Percentiles rank a stretch among this genome's conserved stretches.
These are phyloP conservation scores for Centella asiatica DNA, from an alignment of 129 eudicot species.

Conservation along the genomic window DNA sequence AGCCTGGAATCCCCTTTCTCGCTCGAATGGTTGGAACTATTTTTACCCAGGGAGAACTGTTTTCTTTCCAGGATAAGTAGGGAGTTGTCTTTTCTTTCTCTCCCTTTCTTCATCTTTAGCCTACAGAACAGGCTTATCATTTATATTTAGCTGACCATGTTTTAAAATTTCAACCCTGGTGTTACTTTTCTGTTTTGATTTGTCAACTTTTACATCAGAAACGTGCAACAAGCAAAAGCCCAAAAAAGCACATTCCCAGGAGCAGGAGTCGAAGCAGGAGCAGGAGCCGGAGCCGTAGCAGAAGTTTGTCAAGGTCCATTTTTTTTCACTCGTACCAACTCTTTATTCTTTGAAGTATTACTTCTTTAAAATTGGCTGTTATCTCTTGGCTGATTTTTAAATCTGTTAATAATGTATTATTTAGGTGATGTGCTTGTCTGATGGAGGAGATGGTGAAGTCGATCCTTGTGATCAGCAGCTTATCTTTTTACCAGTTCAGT, in stretches of 20 bases:
- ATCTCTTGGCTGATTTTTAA: too few relatives aligned
- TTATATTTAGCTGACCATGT: neutral
- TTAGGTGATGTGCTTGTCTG: constrained; percentile 1
- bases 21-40: too few relatives aligned
- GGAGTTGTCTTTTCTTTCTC: too few relatives aligned
- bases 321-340: neutral
- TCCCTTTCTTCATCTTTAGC: neutral
- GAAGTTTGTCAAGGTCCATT: constrained; percentile 55
- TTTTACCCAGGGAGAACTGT: too few relatives aligned
- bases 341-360: neutral
- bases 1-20: neutral
- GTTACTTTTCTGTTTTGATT: constrained; percentile 1
- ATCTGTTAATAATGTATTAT: neutral
- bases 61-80: too few relatives aligned
- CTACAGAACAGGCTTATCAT: neutral
- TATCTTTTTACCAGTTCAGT: too few relatives aligned
- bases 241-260: constrained; percentile 43
- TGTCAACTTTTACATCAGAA: constrained; percentile 41
- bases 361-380: too few relatives aligned
- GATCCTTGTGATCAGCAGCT: constrained; percentile 11
- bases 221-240: constrained; percentile 62
- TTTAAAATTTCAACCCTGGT: neutral
- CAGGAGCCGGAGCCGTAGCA: constrained; percentile 66
- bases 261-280: constrained; percentile 53
- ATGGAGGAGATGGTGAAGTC: neutral